Evolutionary conservation across 768 basidiomycete species (phyloP).

Genomic region (Hebeloma cylindrosporum): DNA sequence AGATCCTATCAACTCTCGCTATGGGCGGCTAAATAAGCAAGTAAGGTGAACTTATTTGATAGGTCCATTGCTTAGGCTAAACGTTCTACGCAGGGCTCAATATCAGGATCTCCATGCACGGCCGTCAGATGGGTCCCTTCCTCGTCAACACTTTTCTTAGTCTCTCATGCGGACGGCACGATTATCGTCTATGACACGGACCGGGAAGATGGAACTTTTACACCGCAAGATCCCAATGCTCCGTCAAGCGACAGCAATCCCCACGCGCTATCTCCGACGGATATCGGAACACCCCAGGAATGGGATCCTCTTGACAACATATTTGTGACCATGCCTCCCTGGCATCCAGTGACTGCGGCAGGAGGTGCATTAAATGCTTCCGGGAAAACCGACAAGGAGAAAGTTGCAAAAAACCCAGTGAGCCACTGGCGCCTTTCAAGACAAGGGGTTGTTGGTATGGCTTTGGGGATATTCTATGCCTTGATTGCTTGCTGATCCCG

Average conservation of each 20-base stretch:
- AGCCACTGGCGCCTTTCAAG: slow-evolving; percentile 85
- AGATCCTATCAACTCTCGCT: slow-evolving; percentile 82
- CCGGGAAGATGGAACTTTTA: slow-evolving; percentile 81
- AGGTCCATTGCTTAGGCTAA: slow-evolving; percentile 4
- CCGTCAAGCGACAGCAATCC: slow-evolving; percentile 23
- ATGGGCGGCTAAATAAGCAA: slow-evolving; percentile 87
- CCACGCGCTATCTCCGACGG: slow-evolving; percentile 25
- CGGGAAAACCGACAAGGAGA: slow-evolving; percentile 56
- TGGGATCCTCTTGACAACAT: slow-evolving; percentile 82
- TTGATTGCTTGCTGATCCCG: background rate
- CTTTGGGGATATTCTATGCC: slow-evolving; percentile 5
- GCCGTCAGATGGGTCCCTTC: slow-evolving; percentile 87
- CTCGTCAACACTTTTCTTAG: slow-evolving; percentile 78
- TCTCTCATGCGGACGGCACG: slow-evolving; percentile 86
- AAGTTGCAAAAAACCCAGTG: slow-evolving; percentile 79
- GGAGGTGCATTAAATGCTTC: slow-evolving; percentile 30
- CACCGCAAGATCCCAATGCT: slow-evolving; percentile 53
- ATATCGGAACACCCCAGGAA: slow-evolving; percentile 39
- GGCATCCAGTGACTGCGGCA: slow-evolving; percentile 66
- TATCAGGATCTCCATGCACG: slow-evolving; percentile 81
- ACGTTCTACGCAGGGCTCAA: slow-evolving; percentile 56
- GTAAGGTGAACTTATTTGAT: slow-evolving; percentile 29
- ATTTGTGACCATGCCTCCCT: slow-evolving; percentile 81
- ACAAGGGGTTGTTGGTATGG: slow-evolving; percentile 71
- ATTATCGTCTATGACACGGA: slow-evolving; percentile 91